A percentile compares a stretch with the other conserved stretches of the same genome.
These are phyloP conservation scores for Leccinum uliginosum DNA, from an alignment of 768 basidiomycete genomes.

Conservation along the genomic window DNA sequence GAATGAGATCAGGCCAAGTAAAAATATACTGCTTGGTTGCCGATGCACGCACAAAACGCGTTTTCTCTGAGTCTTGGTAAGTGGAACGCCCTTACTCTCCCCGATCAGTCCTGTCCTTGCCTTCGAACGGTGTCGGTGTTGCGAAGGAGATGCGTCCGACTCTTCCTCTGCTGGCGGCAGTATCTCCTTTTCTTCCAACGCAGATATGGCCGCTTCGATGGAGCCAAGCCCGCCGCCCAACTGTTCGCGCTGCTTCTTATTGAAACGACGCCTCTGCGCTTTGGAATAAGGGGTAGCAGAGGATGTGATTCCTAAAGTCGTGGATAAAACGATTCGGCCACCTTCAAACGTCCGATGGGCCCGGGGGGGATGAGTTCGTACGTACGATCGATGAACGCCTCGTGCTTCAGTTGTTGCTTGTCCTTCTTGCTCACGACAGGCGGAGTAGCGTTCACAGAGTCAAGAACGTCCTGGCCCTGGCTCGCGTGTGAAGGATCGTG, in stretches of 20 bases:
- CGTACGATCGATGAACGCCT: conserved; percentile 65
- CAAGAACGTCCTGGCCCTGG: conserved; percentile 45
- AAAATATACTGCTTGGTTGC: neutral
- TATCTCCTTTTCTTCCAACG: conserved; percentile 41
- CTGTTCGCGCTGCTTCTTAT: conserved; percentile 64
- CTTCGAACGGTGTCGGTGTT: conserved; percentile 13
- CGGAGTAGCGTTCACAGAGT: conserved; percentile 29
- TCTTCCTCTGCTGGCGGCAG: conserved; percentile 12
- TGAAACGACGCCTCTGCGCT: conserved; percentile 65
- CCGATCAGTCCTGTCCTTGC: conserved; percentile 56
- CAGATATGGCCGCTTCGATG: conserved; percentile 51
- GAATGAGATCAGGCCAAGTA: neutral
- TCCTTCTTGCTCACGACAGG: conserved; percentile 54
- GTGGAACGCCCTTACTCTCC: conserved; percentile 53
- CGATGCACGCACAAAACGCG: conserved; percentile 56
- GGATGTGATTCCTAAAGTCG: conserved; percentile 42
- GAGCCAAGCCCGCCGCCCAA: conserved; percentile 47
- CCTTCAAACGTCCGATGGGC: neutral
- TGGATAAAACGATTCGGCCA: neutral
- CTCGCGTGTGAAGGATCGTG: neutral
- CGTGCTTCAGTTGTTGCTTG: conserved; percentile 60
- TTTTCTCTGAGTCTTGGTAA: conserved; percentile 63
- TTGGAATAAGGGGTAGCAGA: conserved; percentile 60
- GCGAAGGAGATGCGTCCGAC: conserved; percentile 16
- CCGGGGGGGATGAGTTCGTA: neutral